Evolutionary conservation across 2,329 filamentous ascomycete species (phyloP).

Genomic region (Aspergillus fumigatiaffinis): DNA sequence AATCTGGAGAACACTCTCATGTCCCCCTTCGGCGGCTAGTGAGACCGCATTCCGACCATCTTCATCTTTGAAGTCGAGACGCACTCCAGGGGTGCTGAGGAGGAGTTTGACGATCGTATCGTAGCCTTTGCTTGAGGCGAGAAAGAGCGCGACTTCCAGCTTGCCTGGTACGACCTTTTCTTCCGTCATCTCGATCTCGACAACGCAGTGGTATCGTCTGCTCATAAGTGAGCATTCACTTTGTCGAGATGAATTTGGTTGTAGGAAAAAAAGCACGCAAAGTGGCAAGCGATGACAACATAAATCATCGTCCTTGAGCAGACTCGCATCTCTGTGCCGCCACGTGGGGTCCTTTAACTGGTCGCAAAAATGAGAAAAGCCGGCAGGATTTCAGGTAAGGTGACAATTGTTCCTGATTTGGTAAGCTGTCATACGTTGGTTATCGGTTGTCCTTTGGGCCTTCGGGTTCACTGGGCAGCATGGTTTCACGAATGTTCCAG

Average conservation of each 20-base stretch:
- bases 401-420: background rate
- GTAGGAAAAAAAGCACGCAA: background rate
- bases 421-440: background rate
- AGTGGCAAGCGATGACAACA: background rate
- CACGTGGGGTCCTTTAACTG: background rate
- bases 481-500: background rate
- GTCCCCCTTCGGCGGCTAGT: conserved; percentile 20
- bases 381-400: background rate
- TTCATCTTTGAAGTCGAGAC: conserved; percentile 17
- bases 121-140: conserved; percentile 21
- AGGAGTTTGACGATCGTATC: conserved; percentile 21
- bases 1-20: conserved; percentile 17
- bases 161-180: conserved; percentile 7
- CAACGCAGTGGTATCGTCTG: background rate
- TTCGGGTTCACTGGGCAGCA: background rate
- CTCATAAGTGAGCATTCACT: background rate
- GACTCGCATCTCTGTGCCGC: background rate
- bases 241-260: background rate
- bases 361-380: background rate
- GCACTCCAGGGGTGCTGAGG: conserved; percentile 18
- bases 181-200: background rate
- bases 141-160: conserved; percentile 20
- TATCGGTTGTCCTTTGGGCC: background rate
- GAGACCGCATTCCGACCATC: conserved; percentile 19
- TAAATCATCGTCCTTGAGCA: background rate